phyloP scores from a whole-genome alignment of 768 basidiomycete species.

The Trametes cinnabarina region DNA sequence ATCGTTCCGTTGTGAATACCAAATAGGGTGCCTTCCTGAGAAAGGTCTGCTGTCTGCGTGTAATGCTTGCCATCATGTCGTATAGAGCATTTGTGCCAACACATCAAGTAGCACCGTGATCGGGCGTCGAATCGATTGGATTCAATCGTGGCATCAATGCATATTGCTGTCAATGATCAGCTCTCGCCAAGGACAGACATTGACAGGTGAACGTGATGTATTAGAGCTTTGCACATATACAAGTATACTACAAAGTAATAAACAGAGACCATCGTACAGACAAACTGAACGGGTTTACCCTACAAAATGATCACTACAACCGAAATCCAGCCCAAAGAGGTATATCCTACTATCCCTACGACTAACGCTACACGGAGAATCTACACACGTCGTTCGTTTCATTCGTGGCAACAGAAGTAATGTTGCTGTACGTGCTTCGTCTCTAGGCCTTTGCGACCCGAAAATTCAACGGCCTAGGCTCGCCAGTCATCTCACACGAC shows the following conservation, averaged over 20 bases:
- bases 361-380: slow-evolving; percentile 2
- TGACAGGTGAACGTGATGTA: background rate
- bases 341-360: background rate
- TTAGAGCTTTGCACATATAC: background rate
- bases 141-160: no score
- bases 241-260: background rate
- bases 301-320: slow-evolving; percentile 5
- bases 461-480: background rate
- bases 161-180: no score
- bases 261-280: background rate
- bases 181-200: no score
- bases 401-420: background rate
- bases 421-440: background rate
- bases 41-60: no score
- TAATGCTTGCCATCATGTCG: no score
- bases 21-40: no score
- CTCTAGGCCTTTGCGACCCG: background rate
- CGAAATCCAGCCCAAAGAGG: background rate
- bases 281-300: slow-evolving; percentile 4
- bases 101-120: no score
- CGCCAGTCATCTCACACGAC: background rate
- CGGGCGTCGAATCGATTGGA: no score
- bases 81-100: no score
- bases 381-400: background rate
- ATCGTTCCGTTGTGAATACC: no score